Percentiles rank a stretch among this genome's conserved stretches.
phyloP scores from a whole-genome alignment of 495 filamentous ascomycete species.

The Penicillium pancosmium region DNA sequence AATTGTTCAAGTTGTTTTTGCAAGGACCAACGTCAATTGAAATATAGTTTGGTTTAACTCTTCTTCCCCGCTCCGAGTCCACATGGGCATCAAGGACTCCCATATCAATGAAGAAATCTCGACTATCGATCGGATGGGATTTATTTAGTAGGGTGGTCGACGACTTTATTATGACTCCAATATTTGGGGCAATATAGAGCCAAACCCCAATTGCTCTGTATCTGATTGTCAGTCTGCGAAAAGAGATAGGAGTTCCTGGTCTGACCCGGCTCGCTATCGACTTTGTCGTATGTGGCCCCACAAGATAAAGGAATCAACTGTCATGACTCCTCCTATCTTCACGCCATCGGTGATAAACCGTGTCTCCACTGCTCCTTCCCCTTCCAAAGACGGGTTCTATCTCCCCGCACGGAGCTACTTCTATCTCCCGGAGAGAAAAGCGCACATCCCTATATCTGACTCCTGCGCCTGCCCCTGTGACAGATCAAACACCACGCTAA shows the following conservation, averaged over 20 bases:
- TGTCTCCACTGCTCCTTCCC: constrained; percentile 12
- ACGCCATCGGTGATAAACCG: constrained; percentile 10
- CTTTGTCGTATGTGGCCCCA: not conserved
- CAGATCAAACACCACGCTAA: not conserved
- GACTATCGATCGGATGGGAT: no score
- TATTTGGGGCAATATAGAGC: no score
- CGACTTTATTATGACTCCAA: no score
- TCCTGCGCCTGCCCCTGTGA: not conserved
- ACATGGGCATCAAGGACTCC: no score
- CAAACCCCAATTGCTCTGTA: no score
- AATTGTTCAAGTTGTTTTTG: no score
- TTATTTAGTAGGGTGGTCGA: no score
- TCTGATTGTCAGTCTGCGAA: not conserved
- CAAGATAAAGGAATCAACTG: constrained; percentile 7
- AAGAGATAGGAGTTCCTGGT: not conserved
- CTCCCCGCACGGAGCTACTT: constrained; percentile 29
- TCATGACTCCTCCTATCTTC: constrained; percentile 1
- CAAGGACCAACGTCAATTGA: no score
- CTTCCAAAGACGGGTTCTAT: not conserved
- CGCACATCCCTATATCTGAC: not conserved
- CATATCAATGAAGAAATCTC: no score
- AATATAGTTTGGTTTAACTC: no score
- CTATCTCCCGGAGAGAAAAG: constrained; percentile 16
- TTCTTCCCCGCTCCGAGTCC: no score
- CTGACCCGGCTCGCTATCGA: not conserved